phyloP scores from a whole-genome alignment of 306 rosid species.

The Crataegus laevigata region DNA sequence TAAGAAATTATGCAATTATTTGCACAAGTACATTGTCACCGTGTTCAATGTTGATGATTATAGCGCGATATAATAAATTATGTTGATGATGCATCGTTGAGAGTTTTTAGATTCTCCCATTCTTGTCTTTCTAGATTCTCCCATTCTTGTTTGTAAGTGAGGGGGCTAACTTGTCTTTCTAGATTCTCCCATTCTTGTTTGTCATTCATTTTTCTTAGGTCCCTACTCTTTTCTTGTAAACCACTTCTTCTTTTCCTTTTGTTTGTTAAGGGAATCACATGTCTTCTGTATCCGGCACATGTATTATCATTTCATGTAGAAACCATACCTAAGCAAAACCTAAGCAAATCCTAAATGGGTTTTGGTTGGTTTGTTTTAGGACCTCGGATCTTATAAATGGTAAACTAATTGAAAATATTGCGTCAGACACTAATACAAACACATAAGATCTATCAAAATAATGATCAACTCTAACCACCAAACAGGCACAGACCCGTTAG shows the following conservation, averaged over 20 bases:
- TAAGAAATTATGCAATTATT: too few relatives aligned
- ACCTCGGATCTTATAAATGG: background rate
- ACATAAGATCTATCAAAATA: background rate
- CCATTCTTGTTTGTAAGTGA: background rate
- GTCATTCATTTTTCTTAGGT: background rate
- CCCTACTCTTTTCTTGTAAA: background rate
- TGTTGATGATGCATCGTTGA: too few relatives aligned
- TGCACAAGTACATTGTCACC: too few relatives aligned
- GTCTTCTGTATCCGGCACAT: background rate
- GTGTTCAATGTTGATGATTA: too few relatives aligned
- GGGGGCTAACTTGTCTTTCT: background rate
- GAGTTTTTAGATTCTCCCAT: too few relatives aligned
- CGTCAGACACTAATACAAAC: background rate
- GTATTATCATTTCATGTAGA: background rate
- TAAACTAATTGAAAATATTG: too few relatives aligned
- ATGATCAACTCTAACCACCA: background rate
- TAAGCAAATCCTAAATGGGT: background rate
- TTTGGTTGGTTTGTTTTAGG: background rate
- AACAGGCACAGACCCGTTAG: too few relatives aligned
- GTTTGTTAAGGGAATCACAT: background rate
- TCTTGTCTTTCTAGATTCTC: background rate
- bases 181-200: background rate
- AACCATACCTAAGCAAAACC: background rate
- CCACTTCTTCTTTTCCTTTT: background rate
- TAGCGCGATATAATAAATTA: too few relatives aligned